These are phyloP conservation scores for Crinitomyces ghanaensis DNA, from an alignment of 805 yeast species.

Conservation along the genomic window DNA sequence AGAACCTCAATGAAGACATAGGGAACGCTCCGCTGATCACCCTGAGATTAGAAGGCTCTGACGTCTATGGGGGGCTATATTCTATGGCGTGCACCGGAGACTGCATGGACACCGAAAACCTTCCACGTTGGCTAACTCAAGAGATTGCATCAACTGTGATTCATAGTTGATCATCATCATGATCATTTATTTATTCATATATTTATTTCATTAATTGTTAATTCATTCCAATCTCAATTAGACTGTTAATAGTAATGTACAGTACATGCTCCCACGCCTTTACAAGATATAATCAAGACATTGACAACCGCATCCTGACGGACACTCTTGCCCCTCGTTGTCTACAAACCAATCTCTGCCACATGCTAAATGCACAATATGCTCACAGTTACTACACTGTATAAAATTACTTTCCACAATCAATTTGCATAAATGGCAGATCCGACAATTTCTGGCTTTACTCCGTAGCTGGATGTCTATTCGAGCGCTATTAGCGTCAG, in stretches of 20 bases:
- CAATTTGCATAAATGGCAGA: constrained; percentile 58
- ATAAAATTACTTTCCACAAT: constrained; percentile 49
- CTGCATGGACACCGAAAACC: constrained; percentile 39
- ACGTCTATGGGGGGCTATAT: constrained; percentile 70
- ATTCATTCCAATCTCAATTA: too few species aligned
- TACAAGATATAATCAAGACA: constrained; percentile 44
- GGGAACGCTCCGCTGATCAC: constrained; percentile 6
- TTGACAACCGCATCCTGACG: constrained; percentile 76
- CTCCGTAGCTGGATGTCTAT: constrained; percentile 11
- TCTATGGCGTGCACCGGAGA: constrained; percentile 43
- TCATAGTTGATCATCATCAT: constrained; percentile 1
- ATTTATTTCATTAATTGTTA: background rate
- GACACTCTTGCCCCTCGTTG: constrained; percentile 47
- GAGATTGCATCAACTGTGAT: constrained; percentile 1
- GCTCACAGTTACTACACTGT: constrained; percentile 66
- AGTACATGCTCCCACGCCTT: too few species aligned
- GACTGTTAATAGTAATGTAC: too few species aligned
- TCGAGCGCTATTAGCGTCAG: background rate
- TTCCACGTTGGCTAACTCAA: constrained; percentile 62
- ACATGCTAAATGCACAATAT: constrained; percentile 67
- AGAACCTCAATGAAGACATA: background rate
- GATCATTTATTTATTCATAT: background rate
- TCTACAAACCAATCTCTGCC: constrained; percentile 69
- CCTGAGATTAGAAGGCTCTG: constrained; percentile 45
- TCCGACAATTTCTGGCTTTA: constrained; percentile 32